Percentiles rank a stretch among this genome's conserved stretches.
phyloP scores from a whole-genome alignment of 139 green algal genomes.

The Ettlia oleoabundans region DNA sequence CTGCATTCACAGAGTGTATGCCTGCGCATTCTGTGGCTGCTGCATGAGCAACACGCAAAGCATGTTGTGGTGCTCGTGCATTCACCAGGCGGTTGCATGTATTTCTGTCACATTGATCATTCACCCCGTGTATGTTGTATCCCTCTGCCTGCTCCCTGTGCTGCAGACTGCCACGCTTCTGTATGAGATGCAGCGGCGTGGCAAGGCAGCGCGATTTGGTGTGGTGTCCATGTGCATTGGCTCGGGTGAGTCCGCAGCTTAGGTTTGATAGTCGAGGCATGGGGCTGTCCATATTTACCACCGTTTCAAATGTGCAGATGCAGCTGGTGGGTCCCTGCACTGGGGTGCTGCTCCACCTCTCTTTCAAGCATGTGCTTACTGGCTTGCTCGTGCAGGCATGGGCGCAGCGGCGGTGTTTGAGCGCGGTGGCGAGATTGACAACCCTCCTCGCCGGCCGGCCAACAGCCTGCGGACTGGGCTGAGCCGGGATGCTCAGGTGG shows the following conservation, averaged over 20 bases:
- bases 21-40: too few relatives aligned
- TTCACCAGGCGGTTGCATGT: too few relatives aligned
- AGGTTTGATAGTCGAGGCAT: not conserved
- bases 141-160: not conserved
- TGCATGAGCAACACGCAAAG: too few relatives aligned
- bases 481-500: slow-evolving; percentile 10
- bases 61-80: too few relatives aligned
- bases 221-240: slow-evolving; percentile 99
- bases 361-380: not conserved
- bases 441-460: not conserved
- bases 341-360: not conserved
- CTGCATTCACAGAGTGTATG: too few relatives aligned
- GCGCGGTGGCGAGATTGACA: slow-evolving; percentile 40
- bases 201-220: slow-evolving; percentile 87
- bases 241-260: slow-evolving; percentile 20
- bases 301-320: too few relatives aligned
- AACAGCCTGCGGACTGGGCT: slow-evolving; percentile 16
- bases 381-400: slow-evolving; percentile 71
- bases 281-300: not conserved
- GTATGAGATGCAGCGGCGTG: slow-evolving; percentile 92
- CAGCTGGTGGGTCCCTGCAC: too few relatives aligned
- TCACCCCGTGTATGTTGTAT: too few relatives aligned
- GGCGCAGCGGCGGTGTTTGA: slow-evolving; percentile 93
- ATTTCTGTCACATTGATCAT: too few relatives aligned
- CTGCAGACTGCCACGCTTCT: slow-evolving; percentile 91